Conservation (phyloP, 2,329 filamentous ascomycete genomes). For the Hyphodiscus sp. region DNA sequence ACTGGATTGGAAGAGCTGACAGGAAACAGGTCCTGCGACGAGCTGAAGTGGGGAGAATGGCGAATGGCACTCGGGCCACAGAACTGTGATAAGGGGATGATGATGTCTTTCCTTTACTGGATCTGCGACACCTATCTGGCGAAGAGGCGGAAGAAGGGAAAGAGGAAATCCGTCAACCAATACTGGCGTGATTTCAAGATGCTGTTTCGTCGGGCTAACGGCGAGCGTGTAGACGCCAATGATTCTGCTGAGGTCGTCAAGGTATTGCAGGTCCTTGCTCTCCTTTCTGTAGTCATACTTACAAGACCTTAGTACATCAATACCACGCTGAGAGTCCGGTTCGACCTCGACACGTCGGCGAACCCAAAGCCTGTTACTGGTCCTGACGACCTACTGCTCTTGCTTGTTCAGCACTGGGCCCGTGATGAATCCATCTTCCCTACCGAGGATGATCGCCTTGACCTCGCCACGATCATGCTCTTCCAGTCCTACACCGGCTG, state of each 20-base stretch:
- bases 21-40: slow-evolving; percentile 5
- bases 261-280: slow-evolving; percentile 1
- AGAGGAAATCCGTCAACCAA: neutral
- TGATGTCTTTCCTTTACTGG: slow-evolving; percentile 23
- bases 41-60: slow-evolving; percentile 9
- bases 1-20: slow-evolving; percentile 3
- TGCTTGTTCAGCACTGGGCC: slow-evolving; percentile 11
- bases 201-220: slow-evolving; percentile 9
- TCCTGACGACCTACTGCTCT: slow-evolving; percentile 16
- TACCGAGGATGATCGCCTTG: slow-evolving; percentile 21
- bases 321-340: slow-evolving; percentile 10
- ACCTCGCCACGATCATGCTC: slow-evolving; percentile 22
- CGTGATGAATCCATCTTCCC: slow-evolving; percentile 20
- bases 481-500: slow-evolving; percentile 22
- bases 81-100: slow-evolving; percentile 21
- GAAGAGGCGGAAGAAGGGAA: slow-evolving; percentile 1
- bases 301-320: slow-evolving; percentile 18
- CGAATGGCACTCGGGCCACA: slow-evolving; percentile 10
- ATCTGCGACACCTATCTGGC: slow-evolving; percentile 17
- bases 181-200: slow-evolving; percentile 5
- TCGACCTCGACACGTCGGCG: slow-evolving; percentile 10
- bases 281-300: too few relatives aligned
- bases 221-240: slow-evolving; percentile 11
- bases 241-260: slow-evolving; percentile 16
- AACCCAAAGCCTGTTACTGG: slow-evolving; percentile 18